phyloP scores from a whole-genome alignment of 2,329 filamentous ascomycete species.

The Madurella mycetomatis region DNA sequence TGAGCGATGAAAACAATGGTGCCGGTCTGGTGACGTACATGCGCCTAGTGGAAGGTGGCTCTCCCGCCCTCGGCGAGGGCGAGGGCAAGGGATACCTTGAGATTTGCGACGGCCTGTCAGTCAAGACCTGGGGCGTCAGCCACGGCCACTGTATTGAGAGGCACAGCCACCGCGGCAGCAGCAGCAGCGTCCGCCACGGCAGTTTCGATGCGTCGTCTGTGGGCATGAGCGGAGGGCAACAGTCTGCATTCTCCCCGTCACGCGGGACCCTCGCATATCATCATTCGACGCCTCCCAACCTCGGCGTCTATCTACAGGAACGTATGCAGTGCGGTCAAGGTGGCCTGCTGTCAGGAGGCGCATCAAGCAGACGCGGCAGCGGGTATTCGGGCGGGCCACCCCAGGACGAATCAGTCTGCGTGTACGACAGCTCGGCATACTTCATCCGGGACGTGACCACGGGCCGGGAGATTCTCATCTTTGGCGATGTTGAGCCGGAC shows the following conservation, averaged over 20 bases:
- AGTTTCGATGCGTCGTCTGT: conserved; percentile 44
- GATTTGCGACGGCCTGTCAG: conserved; percentile 81
- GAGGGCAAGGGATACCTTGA: conserved; percentile 80
- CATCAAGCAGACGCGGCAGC: conserved; percentile 8
- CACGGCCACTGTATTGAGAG: conserved; percentile 84
- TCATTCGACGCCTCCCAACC: conserved; percentile 19
- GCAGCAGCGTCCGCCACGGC: conserved; percentile 43
- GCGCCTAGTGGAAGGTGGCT: conserved; percentile 82
- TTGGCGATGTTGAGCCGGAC: conserved; percentile 94
- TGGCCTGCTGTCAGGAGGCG: not conserved
- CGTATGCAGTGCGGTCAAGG: conserved; percentile 12
- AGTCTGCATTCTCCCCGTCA: conserved; percentile 23
- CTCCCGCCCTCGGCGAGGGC: conserved; percentile 75
- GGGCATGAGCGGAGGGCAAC: conserved; percentile 10
- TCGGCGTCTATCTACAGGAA: conserved; percentile 24
- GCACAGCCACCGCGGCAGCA: conserved; percentile 61
- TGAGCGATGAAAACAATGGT: conserved; percentile 93
- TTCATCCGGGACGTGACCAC: conserved; percentile 76
- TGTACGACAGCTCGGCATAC: conserved; percentile 86
- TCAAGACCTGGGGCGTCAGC: conserved; percentile 81
- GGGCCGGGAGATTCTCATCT: conserved; percentile 78
- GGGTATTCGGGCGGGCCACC: conserved; percentile 12
- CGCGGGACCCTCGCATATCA: conserved; percentile 25
- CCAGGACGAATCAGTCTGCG: conserved; percentile 52
- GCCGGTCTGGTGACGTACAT: conserved; percentile 89